Evolutionary conservation across 1,139 yeast species (phyloP), one percentile per base, ranked within the genome.

Genomic region (Saccharomyces hybrid): DNA sequence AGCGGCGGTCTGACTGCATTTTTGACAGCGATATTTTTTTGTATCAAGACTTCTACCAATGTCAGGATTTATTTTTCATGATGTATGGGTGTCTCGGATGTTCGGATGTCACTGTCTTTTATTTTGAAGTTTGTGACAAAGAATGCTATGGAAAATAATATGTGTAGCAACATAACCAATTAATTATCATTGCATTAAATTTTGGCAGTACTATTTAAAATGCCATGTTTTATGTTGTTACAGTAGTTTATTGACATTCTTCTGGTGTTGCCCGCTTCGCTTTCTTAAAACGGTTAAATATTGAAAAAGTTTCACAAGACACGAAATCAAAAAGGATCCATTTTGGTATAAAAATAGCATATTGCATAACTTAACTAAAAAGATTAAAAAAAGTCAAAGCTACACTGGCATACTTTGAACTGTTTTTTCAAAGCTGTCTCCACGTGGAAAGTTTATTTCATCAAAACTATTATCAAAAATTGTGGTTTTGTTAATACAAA

Each of bases 301-400:
- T 38, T 38, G 44, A 38, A 38, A 38, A 38, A 38, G 44, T 38
- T 38, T 38, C 44, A 38, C 44, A 38, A 38, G 44, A 38, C 44
- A 38, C 44, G 44, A 38, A 38, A 38, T 38, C 44, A 16, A 38
- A 38, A 38, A 5, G 44, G n/a, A 38, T 16, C 26, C 44, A 16
- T 38, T 13, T 38, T 11, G 13, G 25, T 38, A 16, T 38, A 38
- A 38, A 38, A 38, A 38, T 38, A 38, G 44, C 25, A 38, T 38
- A 38, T 11, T 9, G n/a, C 25, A 38, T 19, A 14, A 11, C n/a
- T 14, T 38, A 5, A 38, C 27, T 38, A 11, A 16, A 16, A 16
- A 16, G 25, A 11, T 7, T 16, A 38, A 11, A 5, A 9, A 38
- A 19, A 38, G 44, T 13, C n/a, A 19, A 16, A 23, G 44, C 25